Conservation (phyloP, 768 basidiomycete genomes). For the Amanita exitialis region DNA sequence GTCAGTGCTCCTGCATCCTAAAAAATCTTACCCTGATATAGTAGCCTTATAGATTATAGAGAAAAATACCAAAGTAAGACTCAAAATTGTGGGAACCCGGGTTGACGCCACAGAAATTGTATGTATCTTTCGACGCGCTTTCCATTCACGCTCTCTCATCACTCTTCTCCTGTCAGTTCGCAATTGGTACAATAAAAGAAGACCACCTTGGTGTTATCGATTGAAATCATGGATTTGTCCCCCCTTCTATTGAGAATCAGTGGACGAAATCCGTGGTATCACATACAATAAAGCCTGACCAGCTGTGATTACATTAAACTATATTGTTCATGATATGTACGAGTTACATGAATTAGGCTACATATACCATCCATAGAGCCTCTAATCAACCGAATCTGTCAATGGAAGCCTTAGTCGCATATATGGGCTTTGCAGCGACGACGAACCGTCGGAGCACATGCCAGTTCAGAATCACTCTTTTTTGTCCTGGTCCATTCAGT, state of each 20-base stretch:
- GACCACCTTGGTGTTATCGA: conserved; percentile 94
- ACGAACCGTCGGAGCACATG: conserved; percentile 1
- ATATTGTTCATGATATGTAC: not conserved
- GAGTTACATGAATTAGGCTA: not conserved
- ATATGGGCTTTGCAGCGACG: not conserved
- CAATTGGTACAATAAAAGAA: conserved; percentile 97
- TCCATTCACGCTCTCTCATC: conserved; percentile 1
- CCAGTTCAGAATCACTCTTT: not conserved
- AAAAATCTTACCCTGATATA: not conserved
- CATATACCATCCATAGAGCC: not conserved
- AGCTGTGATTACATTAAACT: too few species aligned
- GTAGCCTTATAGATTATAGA: conserved; percentile 64
- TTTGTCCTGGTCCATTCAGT: not conserved
- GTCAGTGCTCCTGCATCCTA: conserved; percentile 23
- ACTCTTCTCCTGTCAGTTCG: conserved; percentile 50
- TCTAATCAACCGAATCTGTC: not conserved
- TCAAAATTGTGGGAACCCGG: conserved; percentile 97
- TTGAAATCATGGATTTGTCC: conserved; percentile 17
- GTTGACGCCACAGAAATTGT: conserved; percentile 98
- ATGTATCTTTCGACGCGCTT: conserved; percentile 19
- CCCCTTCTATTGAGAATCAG: too few species aligned
- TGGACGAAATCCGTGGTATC: too few species aligned
- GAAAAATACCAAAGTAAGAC: conserved; percentile 83
- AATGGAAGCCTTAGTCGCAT: not conserved
- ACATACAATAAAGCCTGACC: too few species aligned